Base-by-base conservation (phyloP, 208 protist genomes). In the Trypanosomatidae sp. region DNA sequence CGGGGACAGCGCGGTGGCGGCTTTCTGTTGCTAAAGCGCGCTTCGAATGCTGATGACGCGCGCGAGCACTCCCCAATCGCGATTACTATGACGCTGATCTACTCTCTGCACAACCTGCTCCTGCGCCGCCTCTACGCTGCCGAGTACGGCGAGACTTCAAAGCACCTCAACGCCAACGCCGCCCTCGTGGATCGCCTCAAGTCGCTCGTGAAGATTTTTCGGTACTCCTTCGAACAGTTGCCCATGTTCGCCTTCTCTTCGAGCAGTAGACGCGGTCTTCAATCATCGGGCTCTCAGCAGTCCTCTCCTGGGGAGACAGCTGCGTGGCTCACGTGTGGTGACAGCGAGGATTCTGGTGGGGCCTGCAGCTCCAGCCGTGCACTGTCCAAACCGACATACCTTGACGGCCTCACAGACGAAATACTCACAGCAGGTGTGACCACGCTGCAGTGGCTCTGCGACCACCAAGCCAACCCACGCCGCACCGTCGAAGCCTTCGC, bases 111-210 rank as follows among this genome's bases (percentile, higher is more conserved):
- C 65, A 81, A 90, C 43, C 81, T 97, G 62, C 77, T 97, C 30
- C 62, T 86, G 69, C 89, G 90, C 17, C 88, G 92, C 25, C 56
- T 97, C 60, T 81, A 83, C 28, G 84, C 76, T 19, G 59, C 75
- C 1, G 75, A 87, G 56, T 62, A 72, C 56, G 88, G 82, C 53
- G 72, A 67, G 55, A 85, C 78, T 0, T 25, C 65, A 43, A 65
- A 44, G 13, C 79, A 84, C 76, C 39, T 55, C 43, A 78, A 82
- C 62, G 69, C 69, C 7, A 95, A 94, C 67, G 70, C 74, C 52
- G 85, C 90, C 36, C 83, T 97, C 17, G 73, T 97, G 33, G 76
- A 86, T 60, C 46, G 78, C 36, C 82, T 95, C 43, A 91, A 92
- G 74, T 75, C 77, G 60, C 71, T 97, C 22, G 87, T 90, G 44